Base-by-base conservation (phyloP, 495 filamentous ascomycete species). In the Penicillium diatomitis region DNA sequence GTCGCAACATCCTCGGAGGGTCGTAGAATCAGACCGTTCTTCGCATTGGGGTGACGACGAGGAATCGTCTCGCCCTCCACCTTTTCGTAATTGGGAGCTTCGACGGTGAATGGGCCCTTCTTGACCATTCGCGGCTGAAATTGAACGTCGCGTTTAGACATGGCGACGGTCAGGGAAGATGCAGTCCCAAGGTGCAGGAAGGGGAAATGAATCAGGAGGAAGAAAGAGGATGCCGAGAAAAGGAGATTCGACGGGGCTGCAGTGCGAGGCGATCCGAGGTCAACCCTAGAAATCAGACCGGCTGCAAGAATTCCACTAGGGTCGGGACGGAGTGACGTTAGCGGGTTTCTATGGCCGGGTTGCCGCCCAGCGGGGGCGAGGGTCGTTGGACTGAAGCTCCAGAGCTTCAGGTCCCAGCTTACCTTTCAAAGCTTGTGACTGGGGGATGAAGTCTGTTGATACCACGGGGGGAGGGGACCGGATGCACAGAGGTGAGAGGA, bases 21-120 rank as follows among this genome's bases (percentile, higher is more conserved):
- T 52, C 71, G 81, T 11, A 75, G 67, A 51, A 78, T 69, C 44
- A 97, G 79, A 41, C 78, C 84, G 52, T 91, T 70, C 57, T 86
- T 84, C 48, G 83, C 74, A n/a, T 57, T 50, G 6, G 86, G 84
- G 66, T 89, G 80, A 47, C 91, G 81, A 51, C 91, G 85, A 6
- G 92, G 88, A 48, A 91, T 86, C 1, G 92, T 96, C 74, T 98
- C 91, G 58, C 92, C 92, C 38, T 86, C 74, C 54, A 87, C 76
- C 50, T 80, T 76, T 58, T 82, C 70, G 54, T 72, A 77, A 49
- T 83, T 85, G 10, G 91, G 82, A 10, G 79, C 85, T 56, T 95
- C 88, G 57, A 94, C 79, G 29, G 83, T 81, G 75, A 87, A 94
- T 28, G 88, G 88, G 4, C 61, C 58, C 57, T 69, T 73, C 62